phyloP scores from a whole-genome alignment of 441 rosid genomes.

The Melastoma candidum region DNA sequence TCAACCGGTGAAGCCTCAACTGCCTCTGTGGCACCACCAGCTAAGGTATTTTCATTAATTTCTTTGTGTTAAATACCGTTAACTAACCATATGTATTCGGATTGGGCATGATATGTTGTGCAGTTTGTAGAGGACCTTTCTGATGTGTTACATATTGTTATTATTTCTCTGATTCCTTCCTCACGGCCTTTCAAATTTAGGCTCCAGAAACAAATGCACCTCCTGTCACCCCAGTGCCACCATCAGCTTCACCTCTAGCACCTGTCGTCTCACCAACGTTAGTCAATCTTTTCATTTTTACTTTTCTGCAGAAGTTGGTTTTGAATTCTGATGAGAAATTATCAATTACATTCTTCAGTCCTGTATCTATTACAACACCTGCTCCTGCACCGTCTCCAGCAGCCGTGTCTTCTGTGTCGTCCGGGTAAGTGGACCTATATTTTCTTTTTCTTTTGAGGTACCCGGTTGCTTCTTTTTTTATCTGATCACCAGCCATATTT shows the following conservation, averaged over 20 bases:
- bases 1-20: conserved; percentile 45
- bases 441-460: background rate
- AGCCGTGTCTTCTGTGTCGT: conserved; percentile 24
- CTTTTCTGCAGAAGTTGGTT: background rate
- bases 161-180: too few relatives aligned
- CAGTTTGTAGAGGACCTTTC: too few relatives aligned
- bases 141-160: too few relatives aligned
- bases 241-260: conserved; percentile 28
- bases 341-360: conserved; percentile 22
- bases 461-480: background rate
- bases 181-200: conserved; percentile 12
- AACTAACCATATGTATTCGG: too few relatives aligned
- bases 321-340: background rate
- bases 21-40: conserved; percentile 35
- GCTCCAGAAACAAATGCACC: conserved; percentile 38
- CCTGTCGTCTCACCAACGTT: conserved; percentile 27
- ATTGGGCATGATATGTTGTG: too few relatives aligned
- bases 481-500: background rate
- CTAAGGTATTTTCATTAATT: conserved; percentile 29
- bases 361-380: conserved; percentile 24
- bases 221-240: conserved; percentile 26
- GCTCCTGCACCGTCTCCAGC: conserved; percentile 28
- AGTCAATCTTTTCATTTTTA: conserved; percentile 19
- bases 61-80: too few relatives aligned
- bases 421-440: conserved; percentile 8